Evolutionary conservation across 768 basidiomycete genomes (phyloP).

Genomic region (Suillus decipiens): DNA sequence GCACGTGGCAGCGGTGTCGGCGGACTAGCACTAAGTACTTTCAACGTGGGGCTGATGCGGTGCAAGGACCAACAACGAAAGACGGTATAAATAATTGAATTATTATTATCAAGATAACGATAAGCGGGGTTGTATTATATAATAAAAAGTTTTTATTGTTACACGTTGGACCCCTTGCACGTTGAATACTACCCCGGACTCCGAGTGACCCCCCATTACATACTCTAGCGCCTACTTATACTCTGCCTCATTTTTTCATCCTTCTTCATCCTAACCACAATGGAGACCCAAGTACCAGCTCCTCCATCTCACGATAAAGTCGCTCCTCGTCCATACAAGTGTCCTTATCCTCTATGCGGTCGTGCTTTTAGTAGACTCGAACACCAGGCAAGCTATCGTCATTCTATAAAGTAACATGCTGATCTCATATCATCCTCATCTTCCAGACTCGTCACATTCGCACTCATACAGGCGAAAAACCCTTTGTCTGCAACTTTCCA

Average conservation of each 20-base stretch:
- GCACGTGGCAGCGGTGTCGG: not conserved
- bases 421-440: slow-evolving; percentile 19
- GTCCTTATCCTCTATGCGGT: slow-evolving; percentile 87
- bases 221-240: slow-evolving; percentile 12
- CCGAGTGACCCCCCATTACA: slow-evolving; percentile 4
- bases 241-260: slow-evolving; percentile 16
- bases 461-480: slow-evolving; percentile 98
- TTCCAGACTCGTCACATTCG: slow-evolving; percentile 93
- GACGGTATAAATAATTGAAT: too few relatives aligned
- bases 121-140: not conserved
- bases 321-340: slow-evolving; percentile 87
- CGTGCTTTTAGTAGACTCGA: slow-evolving; percentile 96
- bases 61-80: too few relatives aligned
- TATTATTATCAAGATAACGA: not conserved
- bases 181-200: slow-evolving; percentile 3
- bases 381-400: slow-evolving; percentile 69
- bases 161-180: slow-evolving; percentile 3
- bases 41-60: too few relatives aligned
- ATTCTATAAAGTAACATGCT: slow-evolving; percentile 15
- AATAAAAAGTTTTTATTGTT: not conserved
- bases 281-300: slow-evolving; percentile 22
- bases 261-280: slow-evolving; percentile 18
- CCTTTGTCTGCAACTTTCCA: slow-evolving; percentile 88
- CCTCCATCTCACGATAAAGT: slow-evolving; percentile 38
- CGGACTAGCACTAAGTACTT: not conserved